A percentile compares a stretch with the other conserved stretches of the same genome.
These are phyloP conservation scores for Ophiostoma sp. DNA, from an alignment of 2,329 filamentous ascomycete species.

Conservation along the genomic window DNA sequence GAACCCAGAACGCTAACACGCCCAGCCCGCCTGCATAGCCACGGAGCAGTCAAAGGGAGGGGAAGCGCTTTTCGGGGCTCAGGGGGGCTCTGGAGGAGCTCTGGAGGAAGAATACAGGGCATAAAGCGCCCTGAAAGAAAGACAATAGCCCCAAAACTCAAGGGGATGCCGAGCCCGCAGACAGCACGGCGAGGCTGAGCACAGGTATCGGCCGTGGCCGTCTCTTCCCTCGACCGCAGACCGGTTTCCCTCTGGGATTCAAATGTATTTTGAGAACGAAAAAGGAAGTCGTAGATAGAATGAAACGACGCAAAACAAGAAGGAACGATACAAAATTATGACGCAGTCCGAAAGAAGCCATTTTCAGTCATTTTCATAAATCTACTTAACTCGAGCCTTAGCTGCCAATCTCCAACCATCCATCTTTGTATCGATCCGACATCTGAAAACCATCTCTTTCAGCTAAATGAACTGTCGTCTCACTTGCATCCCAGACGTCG, in stretches of 20 bases:
- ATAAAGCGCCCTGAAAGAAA: neutral
- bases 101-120: neutral
- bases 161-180: neutral
- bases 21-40: slow-evolving; percentile 13
- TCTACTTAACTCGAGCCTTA: neutral
- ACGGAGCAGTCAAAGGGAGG: neutral
- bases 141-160: neutral
- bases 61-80: neutral
- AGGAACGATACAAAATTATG: neutral
- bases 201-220: neutral
- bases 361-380: neutral
- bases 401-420: neutral
- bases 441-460: neutral
- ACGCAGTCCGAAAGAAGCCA: neutral
- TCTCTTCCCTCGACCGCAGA: neutral
- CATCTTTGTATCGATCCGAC: neutral
- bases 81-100: neutral
- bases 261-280: slow-evolving; percentile 9
- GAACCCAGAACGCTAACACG: neutral
- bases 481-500: neutral
- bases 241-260: neutral
- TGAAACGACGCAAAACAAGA: neutral
- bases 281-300: neutral
- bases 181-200: slow-evolving; percentile 13
- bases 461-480: neutral